phyloP scores from a whole-genome alignment of 2,329 filamentous ascomycete species.

The Fusarium gaditjirri region DNA sequence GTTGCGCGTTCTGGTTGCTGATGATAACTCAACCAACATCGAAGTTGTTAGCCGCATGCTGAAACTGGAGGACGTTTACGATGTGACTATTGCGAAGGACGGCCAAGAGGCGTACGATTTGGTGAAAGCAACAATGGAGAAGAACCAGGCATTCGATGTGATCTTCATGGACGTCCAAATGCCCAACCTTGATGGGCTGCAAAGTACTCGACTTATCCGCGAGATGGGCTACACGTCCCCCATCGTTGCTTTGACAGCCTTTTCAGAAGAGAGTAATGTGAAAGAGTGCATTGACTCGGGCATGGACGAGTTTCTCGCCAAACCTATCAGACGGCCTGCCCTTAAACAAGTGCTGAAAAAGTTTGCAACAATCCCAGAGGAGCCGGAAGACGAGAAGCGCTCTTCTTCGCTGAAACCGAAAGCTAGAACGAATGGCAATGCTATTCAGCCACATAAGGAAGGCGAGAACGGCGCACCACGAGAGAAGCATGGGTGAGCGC shows the following conservation, averaged over 20 bases:
- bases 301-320: constrained; percentile 89
- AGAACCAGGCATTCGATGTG: constrained; percentile 78
- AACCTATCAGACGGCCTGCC: constrained; percentile 82
- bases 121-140: constrained; percentile 84
- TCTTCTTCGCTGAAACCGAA: constrained; percentile 28
- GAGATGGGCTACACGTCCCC: constrained; percentile 87
- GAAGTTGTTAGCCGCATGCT: constrained; percentile 71
- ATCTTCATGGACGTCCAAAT: constrained; percentile 98
- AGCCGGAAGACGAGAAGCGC: constrained; percentile 52
- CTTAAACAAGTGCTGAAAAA: constrained; percentile 88
- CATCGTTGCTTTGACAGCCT: constrained; percentile 91
- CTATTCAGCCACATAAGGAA: constrained; percentile 19
- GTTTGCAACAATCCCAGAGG: constrained; percentile 83
- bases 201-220: constrained; percentile 86
- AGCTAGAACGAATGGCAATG: constrained; percentile 32
- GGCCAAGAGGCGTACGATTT: constrained; percentile 88
- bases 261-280: constrained; percentile 89
- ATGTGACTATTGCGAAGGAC: constrained; percentile 88
- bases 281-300: constrained; percentile 88
- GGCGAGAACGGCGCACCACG: constrained; percentile 25
- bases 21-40: constrained; percentile 70
- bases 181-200: constrained; percentile 90
- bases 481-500: constrained; percentile 34
- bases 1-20: constrained; percentile 85
- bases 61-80: constrained; percentile 82